phyloP scores from a whole-genome alignment of 345 rosid species.

The Reutealis trisperma region DNA sequence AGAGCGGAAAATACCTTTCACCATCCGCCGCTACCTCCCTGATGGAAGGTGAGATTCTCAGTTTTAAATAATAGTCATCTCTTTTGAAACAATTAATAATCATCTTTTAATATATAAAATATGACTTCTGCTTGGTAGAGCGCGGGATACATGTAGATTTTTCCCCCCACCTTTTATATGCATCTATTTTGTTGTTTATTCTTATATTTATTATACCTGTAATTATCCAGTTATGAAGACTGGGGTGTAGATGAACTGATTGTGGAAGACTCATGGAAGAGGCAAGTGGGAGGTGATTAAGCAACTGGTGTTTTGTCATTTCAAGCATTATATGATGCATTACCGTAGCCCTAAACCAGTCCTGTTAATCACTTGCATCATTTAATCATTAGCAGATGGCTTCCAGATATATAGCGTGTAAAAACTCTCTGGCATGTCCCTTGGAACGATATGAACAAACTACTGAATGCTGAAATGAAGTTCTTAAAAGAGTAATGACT shows the following conservation, averaged over 20 bases:
- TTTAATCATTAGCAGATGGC: not conserved
- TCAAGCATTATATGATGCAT: conserved; percentile 5
- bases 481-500: too few relatives aligned
- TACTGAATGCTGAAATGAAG: not conserved
- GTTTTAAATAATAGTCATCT: not conserved
- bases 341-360: not conserved
- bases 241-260: conserved; percentile 93
- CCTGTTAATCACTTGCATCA: not conserved
- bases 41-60: conserved; percentile 72
- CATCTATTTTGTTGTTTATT: not conserved
- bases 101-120: not conserved
- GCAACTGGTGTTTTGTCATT: not conserved
- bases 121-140: not conserved
- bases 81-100: too few relatives aligned
- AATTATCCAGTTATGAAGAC: conserved; percentile 59
- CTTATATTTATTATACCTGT: not conserved
- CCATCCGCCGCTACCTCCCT: conserved; percentile 72
- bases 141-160: not conserved
- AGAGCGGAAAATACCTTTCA: conserved; percentile 84
- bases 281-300: conserved; percentile 91
- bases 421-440: not conserved
- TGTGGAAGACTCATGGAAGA: conserved; percentile 93
- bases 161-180: not conserved
- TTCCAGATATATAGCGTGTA: not conserved
- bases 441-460: not conserved